Evolutionary conservation across 2,329 filamentous ascomycete genomes (phyloP), one percentile per base, ranked within the genome.

Genomic region (Aspergillus calidoustus): DNA sequence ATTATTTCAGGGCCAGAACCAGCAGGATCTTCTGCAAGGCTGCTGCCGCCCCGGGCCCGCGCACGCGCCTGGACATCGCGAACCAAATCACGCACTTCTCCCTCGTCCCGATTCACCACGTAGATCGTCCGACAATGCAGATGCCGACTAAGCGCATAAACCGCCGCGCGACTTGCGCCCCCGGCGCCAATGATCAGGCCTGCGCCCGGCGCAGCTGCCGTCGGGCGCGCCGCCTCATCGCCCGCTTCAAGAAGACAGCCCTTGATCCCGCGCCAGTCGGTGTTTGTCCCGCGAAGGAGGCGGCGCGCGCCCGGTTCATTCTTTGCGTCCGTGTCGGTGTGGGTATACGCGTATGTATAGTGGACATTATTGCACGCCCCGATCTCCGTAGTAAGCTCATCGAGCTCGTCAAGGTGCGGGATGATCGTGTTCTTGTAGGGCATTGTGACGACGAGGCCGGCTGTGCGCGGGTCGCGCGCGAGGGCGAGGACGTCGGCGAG

Each of bases 231-330:
- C 3, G 43, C 28, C 28, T 46, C n/a, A 22, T 49, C 28, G 47
- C 55, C 22, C 64, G 44, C 49, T 58, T 31, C 65, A 60, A 51
- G 64, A 13, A 80, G 64, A 59, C 75, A 80, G 4, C 71, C 74
- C 44, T 72, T 72, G 56, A 82, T 75, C 2, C 80, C 79, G 1
- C 73, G 63, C 79, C 79, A 81, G 62, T 82, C 79, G 1, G 79
- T 82, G 61, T 82, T 82, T 7, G 76, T 77, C 2, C 78, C 80
- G 7, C 68, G 64, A 0, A 80, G 65, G 9, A 60, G 65, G 4
- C 19, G 19, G 19, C 19, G 19, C 19, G 19, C 1, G 19, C 19
- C 19, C 19, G 19, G 19, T 19, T 19, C 19, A 19, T 19, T 19
- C 19, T 19, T 19, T 19, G 19, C 19, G 2, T 19, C 19, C 19